phyloP scores from a whole-genome alignment of 768 basidiomycete genomes.

The Boletus edulis region DNA sequence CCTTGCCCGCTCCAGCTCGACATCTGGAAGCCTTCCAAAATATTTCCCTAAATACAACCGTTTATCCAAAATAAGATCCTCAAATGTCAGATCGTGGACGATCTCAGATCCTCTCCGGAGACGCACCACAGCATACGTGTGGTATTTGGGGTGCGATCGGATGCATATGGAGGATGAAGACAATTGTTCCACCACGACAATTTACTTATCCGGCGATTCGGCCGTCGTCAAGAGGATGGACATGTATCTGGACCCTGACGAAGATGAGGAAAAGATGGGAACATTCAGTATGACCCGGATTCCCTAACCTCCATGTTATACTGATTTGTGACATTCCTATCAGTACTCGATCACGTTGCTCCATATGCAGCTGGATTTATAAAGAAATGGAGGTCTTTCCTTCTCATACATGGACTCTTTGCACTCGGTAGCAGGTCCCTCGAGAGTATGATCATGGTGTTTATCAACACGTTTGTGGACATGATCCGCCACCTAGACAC shows the following conservation, averaged over 20 bases:
- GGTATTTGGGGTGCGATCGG: background rate
- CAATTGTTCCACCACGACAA: background rate
- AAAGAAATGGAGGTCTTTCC: slow-evolving; percentile 8
- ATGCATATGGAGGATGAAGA: background rate
- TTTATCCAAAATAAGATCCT: background rate
- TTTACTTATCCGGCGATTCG: background rate
- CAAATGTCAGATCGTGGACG: background rate
- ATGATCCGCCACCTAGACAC: slow-evolving; percentile 6
- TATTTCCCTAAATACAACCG: slow-evolving; percentile 9
- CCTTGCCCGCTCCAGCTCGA: slow-evolving; percentile 11
- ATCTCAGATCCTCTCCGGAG: background rate
- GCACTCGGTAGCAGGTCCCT: background rate
- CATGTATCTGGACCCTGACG: background rate
- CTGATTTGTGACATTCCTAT: background rate
- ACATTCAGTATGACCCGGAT: slow-evolving; percentile 5
- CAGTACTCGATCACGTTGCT: slow-evolving; percentile 5
- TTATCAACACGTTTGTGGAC: slow-evolving; percentile 10
- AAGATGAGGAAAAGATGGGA: slow-evolving; percentile 6
- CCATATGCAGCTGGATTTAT: slow-evolving; percentile 3
- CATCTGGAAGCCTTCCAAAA: slow-evolving; percentile 14
- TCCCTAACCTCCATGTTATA: background rate
- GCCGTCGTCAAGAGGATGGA: background rate
- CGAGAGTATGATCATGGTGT: background rate
- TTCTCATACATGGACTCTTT: slow-evolving; percentile 8
- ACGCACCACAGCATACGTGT: slow-evolving; percentile 1